Evolutionary conservation across 441 rosid genomes (phyloP), one percentile per base, ranked within the genome.

Genomic region (Caryocar brasiliense): DNA sequence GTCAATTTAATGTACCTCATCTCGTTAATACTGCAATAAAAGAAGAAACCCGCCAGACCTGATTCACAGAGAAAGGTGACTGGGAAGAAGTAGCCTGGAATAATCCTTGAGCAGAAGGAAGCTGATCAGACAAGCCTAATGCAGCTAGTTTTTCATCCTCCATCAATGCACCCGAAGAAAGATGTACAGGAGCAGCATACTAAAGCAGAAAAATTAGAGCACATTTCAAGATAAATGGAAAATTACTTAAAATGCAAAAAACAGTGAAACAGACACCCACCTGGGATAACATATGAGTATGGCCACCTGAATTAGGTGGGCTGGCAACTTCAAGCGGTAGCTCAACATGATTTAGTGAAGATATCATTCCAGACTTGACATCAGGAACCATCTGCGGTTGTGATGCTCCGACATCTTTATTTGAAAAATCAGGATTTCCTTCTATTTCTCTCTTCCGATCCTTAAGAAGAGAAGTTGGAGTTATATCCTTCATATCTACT

Each of bases 351-450:
- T 74, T 84, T 35, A 79, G 65, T 7, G 85, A 74, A 56, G 91
- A 51, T 43, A 74, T 61, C 20, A 81, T 66, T 62, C 72, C 85
- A 44, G 91, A 46, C 65, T 93, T 93, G 54, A 80, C 78, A 59
- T 93, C 96, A 12, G 93, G 60, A 62, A 78, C 70, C 47, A 82
- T 64, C 59, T 75, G 93, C n/a, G 83, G 69, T 54, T 93, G 97
- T 22, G 95, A 58, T 40, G 66, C 81, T 39, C 81, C 97, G 23
- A 69, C 71, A 68, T 93, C 99, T 74, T 93, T 93, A 67, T 79
- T 93, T 14, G 95, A 89, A 69, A 93, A 93, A 76, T 93, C 97
- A 47, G 99, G 96, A 51, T 89, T 93, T 27, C 97, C 99, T 66
- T 93, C 97, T 33, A 82, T 67, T 71, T 93, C 99, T 75, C 97